Evolutionary conservation across 352 stramenopile species (phyloP).

Genomic region (Phytophthora brassicae): DNA sequence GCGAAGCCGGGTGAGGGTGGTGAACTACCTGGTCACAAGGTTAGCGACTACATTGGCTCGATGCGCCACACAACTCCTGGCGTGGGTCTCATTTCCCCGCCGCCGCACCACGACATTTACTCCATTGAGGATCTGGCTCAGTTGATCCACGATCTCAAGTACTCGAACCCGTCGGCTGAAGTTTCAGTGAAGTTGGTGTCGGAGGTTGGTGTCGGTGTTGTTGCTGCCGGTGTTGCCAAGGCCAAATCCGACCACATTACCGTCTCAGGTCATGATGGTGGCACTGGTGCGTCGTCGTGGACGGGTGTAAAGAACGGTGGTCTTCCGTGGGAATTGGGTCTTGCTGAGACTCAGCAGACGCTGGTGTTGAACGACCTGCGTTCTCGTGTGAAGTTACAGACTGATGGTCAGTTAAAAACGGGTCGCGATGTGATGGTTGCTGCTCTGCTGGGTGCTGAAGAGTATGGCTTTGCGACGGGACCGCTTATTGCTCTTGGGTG

Average conservation of each 20-base stretch:
- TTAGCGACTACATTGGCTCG: conserved; percentile 95
- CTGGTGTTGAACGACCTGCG: conserved; percentile 95
- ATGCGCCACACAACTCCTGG: conserved; percentile 96
- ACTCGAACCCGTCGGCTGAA: conserved; percentile 92
- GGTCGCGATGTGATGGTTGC: conserved; percentile 94
- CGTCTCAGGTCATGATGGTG: conserved; percentile 94
- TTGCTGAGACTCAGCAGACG: conserved; percentile 96
- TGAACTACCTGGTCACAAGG: conserved; percentile 96
- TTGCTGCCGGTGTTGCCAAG: conserved; percentile 91
- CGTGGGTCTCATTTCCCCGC: conserved; percentile 95
- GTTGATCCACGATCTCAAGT: conserved; percentile 98
- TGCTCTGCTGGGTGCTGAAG: conserved; percentile 94
- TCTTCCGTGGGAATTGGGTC: conserved; percentile 95
- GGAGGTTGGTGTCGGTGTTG: conserved; percentile 95
- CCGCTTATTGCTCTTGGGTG: conserved; percentile 96
- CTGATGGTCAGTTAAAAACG: conserved; percentile 95
- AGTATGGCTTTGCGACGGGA: conserved; percentile 95
- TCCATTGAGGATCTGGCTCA: conserved; percentile 98
- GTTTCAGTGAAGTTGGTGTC: conserved; percentile 97
- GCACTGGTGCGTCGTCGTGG: conserved; percentile 94
- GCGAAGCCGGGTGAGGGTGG: conserved; percentile 96
- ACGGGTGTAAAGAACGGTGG: conserved; percentile 94
- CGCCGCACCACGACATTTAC: conserved; percentile 98
- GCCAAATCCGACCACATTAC: conserved; percentile 95
- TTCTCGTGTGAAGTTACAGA: conserved; percentile 92